Percentiles rank a stretch among this genome's conserved stretches.
These are phyloP conservation scores for Hypoxylon sp. DNA, from an alignment of 2,329 filamentous ascomycete species.

Conservation along the genomic window DNA sequence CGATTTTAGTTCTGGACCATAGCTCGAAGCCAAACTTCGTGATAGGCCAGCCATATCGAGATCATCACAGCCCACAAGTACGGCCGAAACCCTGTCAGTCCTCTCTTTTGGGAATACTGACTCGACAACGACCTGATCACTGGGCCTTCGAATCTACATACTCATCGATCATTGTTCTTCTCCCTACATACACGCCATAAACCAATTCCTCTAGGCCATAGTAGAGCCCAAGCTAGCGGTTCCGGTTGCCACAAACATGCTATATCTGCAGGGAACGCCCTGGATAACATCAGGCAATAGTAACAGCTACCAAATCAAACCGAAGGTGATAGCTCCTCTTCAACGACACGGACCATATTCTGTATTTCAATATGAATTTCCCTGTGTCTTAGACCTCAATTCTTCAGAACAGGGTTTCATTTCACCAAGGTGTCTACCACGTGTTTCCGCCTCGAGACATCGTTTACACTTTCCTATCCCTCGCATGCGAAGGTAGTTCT, in stretches of 20 bases:
- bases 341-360: too few species aligned
- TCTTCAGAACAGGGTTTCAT: slow-evolving; percentile 15
- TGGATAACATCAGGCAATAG: slow-evolving; percentile 1
- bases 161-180: slow-evolving; percentile 2
- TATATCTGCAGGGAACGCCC: slow-evolving; percentile 7
- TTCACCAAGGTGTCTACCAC: slow-evolving; percentile 15
- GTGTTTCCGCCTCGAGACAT: slow-evolving; percentile 16
- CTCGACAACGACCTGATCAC: slow-evolving; percentile 24
- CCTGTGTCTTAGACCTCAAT: slow-evolving; percentile 14
- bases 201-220: slow-evolving; percentile 7
- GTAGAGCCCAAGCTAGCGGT: slow-evolving; percentile 29
- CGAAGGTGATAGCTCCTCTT: neutral
- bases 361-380: too few species aligned
- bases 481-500: too few species aligned
- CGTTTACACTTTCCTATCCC: slow-evolving; percentile 21
- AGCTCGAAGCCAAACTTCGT: slow-evolving; percentile 18
- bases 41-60: slow-evolving; percentile 29
- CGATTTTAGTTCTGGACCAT: slow-evolving; percentile 16
- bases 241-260: slow-evolving; percentile 24
- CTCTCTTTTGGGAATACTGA: slow-evolving; percentile 33
- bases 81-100: slow-evolving; percentile 36
- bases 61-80: slow-evolving; percentile 29
- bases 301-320: slow-evolving; percentile 1
- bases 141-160: slow-evolving; percentile 12
- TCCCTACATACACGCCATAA: too few species aligned